Base-by-base conservation (phyloP, 2,329 filamentous ascomycete species). In the Cytospora mali region DNA sequence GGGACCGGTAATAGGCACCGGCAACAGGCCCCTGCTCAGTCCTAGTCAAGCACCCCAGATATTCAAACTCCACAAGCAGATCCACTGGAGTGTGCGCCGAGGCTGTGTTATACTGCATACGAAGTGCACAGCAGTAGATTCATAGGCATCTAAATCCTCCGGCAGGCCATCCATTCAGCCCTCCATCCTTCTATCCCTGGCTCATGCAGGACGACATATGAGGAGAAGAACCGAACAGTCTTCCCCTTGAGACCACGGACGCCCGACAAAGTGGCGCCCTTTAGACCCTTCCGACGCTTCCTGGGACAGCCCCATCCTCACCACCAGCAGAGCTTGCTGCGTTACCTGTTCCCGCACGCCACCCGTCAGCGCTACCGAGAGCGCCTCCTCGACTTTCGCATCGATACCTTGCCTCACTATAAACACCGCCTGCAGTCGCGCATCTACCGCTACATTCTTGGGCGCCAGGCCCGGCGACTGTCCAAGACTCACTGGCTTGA, bases 381-480 rank as follows among this genome's bases (percentile, higher is more conserved):
- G 64, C 85, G 83, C 65, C 80, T 95, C 59, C 82, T 88, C 69
- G 80, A 82, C 68, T 87, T 97, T 74, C 90, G 87, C 66, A 85
- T 92, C 82, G 86, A 93, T 69, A 91, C 85, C 6, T 75, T 96
- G 27, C 91, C 92, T 14, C 79, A 81, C 56, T 83, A 91, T 69
- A 90, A 89, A 71, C 86, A 88, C 72, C 81, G 83, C 58, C 77
- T 91, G 10, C 92, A 96, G 76, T 88, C 88, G 42, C 85, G 87
- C 61, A 86, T 97, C 67, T 96, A 95, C 73, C 83, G 83, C 52
- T 91, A 88, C 66, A 81, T 96, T 62, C 78, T 93, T 66, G 80
- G 82, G 68, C 84, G 85, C 56, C 88, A 92, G 75, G 80, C 77
- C 54, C 82, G 78, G 68, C 80, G 82, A 65, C 75, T 76, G 68